Conservation (phyloP, 1,284 basidiomycete species). For the Microbotryomycetes sp. region DNA sequence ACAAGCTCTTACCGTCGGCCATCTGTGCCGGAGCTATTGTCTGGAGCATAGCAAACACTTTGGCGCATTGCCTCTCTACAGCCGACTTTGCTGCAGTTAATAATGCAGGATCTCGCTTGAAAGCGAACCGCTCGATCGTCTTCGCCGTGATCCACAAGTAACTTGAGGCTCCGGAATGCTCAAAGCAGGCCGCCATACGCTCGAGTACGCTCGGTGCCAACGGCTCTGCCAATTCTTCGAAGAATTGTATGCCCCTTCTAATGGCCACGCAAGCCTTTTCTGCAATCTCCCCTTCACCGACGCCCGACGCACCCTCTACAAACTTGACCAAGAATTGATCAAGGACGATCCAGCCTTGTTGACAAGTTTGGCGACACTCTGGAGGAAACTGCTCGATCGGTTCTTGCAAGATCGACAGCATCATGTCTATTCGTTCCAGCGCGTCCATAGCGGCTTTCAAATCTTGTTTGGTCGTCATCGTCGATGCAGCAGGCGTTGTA, state of each 20-base stretch:
- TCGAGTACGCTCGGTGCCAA: conserved; percentile 64
- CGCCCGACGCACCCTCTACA: conserved; percentile 54
- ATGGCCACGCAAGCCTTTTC: conserved; percentile 84
- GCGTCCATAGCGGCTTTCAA: conserved; percentile 50
- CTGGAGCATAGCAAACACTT: conserved; percentile 60
- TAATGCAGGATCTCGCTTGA: conserved; percentile 37
- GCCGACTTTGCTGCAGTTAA: conserved; percentile 51
- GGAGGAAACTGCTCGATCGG: conserved; percentile 45
- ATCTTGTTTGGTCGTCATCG: conserved; percentile 1
- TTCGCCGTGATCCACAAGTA: conserved; percentile 79
- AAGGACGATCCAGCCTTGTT: conserved; percentile 75
- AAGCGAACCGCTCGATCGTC: conserved; percentile 58
- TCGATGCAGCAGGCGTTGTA: conserved; percentile 35
- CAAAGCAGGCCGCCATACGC: conserved; percentile 70
- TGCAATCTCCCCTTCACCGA: conserved; percentile 50
- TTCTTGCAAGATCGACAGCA: conserved; percentile 60
- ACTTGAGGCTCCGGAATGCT: conserved; percentile 71
- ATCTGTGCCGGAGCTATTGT: conserved; percentile 60
- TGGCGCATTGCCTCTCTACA: conserved; percentile 68
- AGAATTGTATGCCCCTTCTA: conserved; percentile 75
- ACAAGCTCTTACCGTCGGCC: conserved; percentile 62
- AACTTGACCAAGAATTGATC: conserved; percentile 73
- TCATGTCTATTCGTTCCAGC: conserved; percentile 80
- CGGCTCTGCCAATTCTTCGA: conserved; percentile 59
- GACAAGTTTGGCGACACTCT: conserved; percentile 68